These are phyloP conservation scores for Populus trichocarpa DNA, from an alignment of 441 rosid genomes.

Conservation along the genomic window DNA sequence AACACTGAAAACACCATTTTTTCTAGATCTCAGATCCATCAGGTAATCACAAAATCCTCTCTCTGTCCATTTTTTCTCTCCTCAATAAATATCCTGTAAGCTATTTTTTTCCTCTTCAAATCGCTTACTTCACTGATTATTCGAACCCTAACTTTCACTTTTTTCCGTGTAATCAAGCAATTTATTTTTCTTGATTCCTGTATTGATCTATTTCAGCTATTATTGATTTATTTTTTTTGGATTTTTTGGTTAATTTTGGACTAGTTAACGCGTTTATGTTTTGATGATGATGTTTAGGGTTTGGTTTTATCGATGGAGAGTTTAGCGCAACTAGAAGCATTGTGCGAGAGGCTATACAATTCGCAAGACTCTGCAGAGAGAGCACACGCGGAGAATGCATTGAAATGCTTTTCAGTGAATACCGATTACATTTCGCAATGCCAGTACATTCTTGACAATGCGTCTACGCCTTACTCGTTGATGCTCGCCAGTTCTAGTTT, in stretches of 20 bases:
- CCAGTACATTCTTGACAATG: slow-evolving; percentile 97
- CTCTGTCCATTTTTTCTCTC: not conserved
- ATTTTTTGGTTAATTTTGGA: not conserved
- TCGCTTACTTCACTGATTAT: not conserved
- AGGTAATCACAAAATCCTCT: not conserved
- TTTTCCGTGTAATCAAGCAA: not conserved
- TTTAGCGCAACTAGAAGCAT: slow-evolving; percentile 91
- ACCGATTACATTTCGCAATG: slow-evolving; percentile 94
- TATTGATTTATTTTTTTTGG: not conserved
- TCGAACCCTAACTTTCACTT: not conserved
- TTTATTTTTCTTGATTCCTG: not conserved
- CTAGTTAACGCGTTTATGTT: not conserved
- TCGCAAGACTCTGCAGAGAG: slow-evolving; percentile 94
- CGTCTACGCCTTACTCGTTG: slow-evolving; percentile 90
- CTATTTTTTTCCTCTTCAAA: not conserved
- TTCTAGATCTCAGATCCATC: slow-evolving; percentile 28
- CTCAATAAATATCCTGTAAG: not conserved
- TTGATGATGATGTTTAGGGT: not conserved
- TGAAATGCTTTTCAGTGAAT: slow-evolving; percentile 88
- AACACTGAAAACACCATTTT: not conserved
- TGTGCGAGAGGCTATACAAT: slow-evolving; percentile 93
- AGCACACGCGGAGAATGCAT: slow-evolving; percentile 88
- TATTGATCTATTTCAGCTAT: not conserved
- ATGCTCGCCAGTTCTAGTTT: slow-evolving; percentile 99
- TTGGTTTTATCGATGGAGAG: slow-evolving; percentile 62